Percentiles rank a stretch among this genome's conserved stretches.
Conservation (phyloP, 2,329 filamentous ascomycete species). For the Fusarium algeriense region DNA sequence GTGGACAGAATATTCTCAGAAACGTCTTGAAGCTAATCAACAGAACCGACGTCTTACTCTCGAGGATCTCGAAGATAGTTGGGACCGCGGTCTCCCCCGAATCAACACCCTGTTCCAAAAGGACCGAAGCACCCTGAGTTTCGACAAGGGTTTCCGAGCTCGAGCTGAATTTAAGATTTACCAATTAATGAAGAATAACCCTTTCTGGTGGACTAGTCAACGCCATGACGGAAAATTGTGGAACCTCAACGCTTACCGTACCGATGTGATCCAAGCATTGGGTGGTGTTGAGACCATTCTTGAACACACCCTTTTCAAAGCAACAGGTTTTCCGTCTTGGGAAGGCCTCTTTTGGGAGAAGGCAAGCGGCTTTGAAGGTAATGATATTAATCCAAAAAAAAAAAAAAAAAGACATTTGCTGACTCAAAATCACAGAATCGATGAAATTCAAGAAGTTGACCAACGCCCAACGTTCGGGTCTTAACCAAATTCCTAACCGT, state of each 20-base stretch:
- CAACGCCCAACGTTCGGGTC: conserved; percentile 94
- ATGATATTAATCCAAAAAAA: too few species aligned
- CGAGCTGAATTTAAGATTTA: conserved; percentile 98
- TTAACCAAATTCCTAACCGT: conserved; percentile 98
- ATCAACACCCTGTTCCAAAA: conserved; percentile 99
- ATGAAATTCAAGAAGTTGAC: conserved; percentile 99
- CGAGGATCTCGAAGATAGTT: conserved; percentile 97
- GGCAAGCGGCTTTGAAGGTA: conserved; percentile 51
- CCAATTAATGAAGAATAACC: conserved; percentile 98
- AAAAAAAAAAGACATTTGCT: too few species aligned
- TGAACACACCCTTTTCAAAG: conserved; percentile 96
- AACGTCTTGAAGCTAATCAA: conserved; percentile 95
- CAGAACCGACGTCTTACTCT: conserved; percentile 95
- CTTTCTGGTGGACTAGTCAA: conserved; percentile 99
- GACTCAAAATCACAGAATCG: conserved; percentile 22
- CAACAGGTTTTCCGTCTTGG: conserved; percentile 96
- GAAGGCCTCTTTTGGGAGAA: conserved; percentile 95
- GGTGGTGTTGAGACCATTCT: conserved; percentile 98
- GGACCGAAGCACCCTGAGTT: conserved; percentile 94
- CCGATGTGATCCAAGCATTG: conserved; percentile 95
- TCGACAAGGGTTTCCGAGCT: conserved; percentile 97
- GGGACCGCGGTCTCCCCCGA: conserved; percentile 96
- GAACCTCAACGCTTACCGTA: conserved; percentile 96
- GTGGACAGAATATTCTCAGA: conserved; percentile 99
- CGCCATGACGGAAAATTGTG: conserved; percentile 97